These are phyloP conservation scores for Triticum timopheevii DNA, from an alignment of 176 grass and related monocot species.

Conservation along the genomic window DNA sequence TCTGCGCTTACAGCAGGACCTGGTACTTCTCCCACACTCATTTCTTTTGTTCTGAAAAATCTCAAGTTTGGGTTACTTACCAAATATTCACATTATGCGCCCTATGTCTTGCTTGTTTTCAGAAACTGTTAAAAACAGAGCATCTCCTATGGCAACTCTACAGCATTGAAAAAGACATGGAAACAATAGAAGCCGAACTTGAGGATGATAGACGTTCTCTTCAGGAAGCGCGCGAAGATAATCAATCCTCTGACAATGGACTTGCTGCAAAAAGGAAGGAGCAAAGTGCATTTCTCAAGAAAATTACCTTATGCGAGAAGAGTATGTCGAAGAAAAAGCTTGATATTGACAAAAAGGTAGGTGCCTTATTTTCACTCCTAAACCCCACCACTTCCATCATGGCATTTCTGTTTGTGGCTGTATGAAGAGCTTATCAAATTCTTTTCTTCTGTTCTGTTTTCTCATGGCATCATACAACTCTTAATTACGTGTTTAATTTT, in stretches of 20 bases:
- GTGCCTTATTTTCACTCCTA: slow-evolving; percentile 14
- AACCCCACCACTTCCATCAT: background rate
- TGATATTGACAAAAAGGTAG: slow-evolving; percentile 89
- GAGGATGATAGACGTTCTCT: slow-evolving; percentile 67
- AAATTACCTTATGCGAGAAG: slow-evolving; percentile 78
- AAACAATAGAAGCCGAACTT: slow-evolving; percentile 73
- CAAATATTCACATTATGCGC: background rate
- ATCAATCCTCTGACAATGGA: slow-evolving; percentile 61
- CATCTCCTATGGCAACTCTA: slow-evolving; percentile 93
- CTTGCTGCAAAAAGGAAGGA: slow-evolving; percentile 82
- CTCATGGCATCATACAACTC: background rate
- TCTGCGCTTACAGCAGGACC: slow-evolving; percentile 69
- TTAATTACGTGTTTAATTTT: background rate
- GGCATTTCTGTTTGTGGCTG: background rate
- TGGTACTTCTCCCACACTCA: slow-evolving; percentile 39
- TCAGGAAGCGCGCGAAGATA: slow-evolving; percentile 58
- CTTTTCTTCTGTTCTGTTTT: background rate
- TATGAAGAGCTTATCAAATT: background rate
- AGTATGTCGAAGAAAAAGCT: slow-evolving; percentile 85
- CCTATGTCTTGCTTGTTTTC: slow-evolving; percentile 8
- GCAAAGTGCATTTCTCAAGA: slow-evolving; percentile 85
- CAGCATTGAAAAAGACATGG: slow-evolving; percentile 73
- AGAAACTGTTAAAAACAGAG: slow-evolving; percentile 89
- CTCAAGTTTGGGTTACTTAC: background rate
- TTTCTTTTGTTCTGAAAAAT: background rate